A percentile compares a stretch with the other conserved stretches of the same genome.
These are phyloP conservation scores for Boletus sensibilis DNA, from an alignment of 768 basidiomycete species.

Conservation along the genomic window DNA sequence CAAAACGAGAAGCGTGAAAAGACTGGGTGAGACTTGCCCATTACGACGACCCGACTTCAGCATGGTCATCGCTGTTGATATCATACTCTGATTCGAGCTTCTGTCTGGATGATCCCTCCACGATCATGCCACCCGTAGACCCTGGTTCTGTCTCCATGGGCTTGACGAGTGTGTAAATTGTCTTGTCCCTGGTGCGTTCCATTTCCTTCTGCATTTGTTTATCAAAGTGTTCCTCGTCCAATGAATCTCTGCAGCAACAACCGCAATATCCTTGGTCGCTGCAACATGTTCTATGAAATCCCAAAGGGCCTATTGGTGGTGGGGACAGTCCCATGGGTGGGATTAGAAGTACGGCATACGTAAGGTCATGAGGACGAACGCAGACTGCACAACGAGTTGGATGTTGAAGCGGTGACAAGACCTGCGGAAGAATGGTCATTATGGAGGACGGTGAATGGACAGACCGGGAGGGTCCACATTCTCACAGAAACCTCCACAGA, in stretches of 20 bases:
- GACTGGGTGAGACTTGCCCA: background rate
- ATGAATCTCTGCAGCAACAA: constrained; percentile 16
- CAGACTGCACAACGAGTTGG: constrained; percentile 11
- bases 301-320: constrained; percentile 4
- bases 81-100: background rate
- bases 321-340: background rate
- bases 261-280: constrained; percentile 19
- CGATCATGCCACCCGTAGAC: constrained; percentile 1
- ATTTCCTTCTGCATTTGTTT: constrained; percentile 13
- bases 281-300: constrained; percentile 11
- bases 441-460: background rate
- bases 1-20: background rate
- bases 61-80: background rate
- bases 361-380: constrained; percentile 8
- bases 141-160: constrained; percentile 11
- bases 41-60: background rate
- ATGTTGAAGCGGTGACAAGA: constrained; percentile 5
- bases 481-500: constrained; percentile 20
- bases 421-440: constrained; percentile 4
- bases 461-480: background rate
- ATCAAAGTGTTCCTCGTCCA: constrained; percentile 22
- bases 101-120: background rate
- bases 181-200: constrained; percentile 22
- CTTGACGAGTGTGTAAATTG: constrained; percentile 1
- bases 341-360: background rate